These are phyloP conservation scores for Saccharomycopsis schoenii DNA, from an alignment of 805 yeast species.

Conservation along the genomic window DNA sequence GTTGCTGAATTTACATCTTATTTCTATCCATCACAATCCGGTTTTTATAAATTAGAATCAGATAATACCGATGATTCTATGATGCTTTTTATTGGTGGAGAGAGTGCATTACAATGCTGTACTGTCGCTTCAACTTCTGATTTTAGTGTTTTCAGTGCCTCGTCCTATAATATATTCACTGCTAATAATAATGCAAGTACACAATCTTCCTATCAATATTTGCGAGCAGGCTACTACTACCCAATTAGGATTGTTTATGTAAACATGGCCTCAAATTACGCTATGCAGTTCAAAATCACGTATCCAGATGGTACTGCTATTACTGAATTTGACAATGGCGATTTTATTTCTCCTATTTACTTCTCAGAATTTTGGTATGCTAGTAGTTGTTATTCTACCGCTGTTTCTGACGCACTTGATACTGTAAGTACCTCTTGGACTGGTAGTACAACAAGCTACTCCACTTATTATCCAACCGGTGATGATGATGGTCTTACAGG, in stretches of 20 bases:
- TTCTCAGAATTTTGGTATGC: too few relatives aligned
- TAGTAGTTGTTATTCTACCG: too few relatives aligned
- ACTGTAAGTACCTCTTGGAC: too few relatives aligned
- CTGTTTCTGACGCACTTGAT: too few relatives aligned
- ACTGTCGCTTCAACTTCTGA: background rate
- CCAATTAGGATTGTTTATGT: too few relatives aligned
- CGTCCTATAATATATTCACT: background rate
- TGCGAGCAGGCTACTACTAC: background rate
- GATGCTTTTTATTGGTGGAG: background rate
- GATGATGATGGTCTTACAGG: too few relatives aligned
- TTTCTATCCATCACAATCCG: background rate
- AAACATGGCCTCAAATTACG: background rate
- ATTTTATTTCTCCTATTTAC: too few relatives aligned
- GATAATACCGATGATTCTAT: background rate
- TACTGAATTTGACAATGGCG: too few relatives aligned
- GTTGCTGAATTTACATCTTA: background rate
- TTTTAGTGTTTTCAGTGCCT: background rate
- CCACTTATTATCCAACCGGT: too few relatives aligned
- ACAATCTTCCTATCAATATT: background rate
- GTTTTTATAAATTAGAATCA: background rate
- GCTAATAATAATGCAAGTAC: background rate
- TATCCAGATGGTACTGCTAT: background rate
- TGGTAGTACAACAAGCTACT: too few relatives aligned
- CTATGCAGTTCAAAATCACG: background rate
- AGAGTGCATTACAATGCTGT: background rate